phyloP scores from a whole-genome alignment of 2,329 filamentous ascomycete species.

The Colletotrichum destructivum region DNA sequence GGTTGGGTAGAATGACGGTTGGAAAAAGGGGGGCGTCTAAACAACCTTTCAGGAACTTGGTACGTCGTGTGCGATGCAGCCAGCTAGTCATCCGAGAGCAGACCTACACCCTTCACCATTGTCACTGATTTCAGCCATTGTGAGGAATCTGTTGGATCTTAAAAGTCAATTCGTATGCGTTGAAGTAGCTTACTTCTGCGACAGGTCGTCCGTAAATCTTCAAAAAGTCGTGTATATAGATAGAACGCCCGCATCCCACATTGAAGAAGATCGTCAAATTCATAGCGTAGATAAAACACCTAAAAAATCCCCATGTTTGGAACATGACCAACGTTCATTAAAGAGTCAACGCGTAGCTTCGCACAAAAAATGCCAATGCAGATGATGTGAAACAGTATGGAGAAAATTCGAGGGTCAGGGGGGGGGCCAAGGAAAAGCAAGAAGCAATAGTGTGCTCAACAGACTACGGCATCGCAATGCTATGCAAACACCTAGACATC shows the following conservation, averaged over 20 bases:
- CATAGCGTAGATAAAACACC: conserved; percentile 12
- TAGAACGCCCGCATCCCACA: conserved; percentile 24
- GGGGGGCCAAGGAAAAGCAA: not conserved
- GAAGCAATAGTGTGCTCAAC: not conserved
- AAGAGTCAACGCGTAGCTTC: conserved; percentile 5
- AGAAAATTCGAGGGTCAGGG: not conserved
- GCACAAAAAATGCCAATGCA: conserved; percentile 23
- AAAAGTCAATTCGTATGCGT: conserved; percentile 15
- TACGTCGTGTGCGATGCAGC: not conserved
- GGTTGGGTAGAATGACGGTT: no score
- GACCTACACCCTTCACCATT: not conserved
- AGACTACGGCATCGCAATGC: conserved; percentile 1
- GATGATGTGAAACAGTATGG: not conserved
- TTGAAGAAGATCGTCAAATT: not conserved
- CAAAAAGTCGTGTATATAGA: conserved; percentile 9
- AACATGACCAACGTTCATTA: conserved; percentile 9
- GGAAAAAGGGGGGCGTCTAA: no score
- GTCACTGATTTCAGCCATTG: not conserved
- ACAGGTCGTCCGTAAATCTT: not conserved
- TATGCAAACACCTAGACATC: not conserved
- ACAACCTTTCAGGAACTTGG: no score
- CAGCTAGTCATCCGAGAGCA: no score
- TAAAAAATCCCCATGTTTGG: not conserved
- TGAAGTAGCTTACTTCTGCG: not conserved
- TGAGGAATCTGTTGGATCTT: no score